Evolutionary conservation across 495 filamentous ascomycete genomes (phyloP), one percentile per base, ranked within the genome.

Genomic region (Peziza echinospora): DNA sequence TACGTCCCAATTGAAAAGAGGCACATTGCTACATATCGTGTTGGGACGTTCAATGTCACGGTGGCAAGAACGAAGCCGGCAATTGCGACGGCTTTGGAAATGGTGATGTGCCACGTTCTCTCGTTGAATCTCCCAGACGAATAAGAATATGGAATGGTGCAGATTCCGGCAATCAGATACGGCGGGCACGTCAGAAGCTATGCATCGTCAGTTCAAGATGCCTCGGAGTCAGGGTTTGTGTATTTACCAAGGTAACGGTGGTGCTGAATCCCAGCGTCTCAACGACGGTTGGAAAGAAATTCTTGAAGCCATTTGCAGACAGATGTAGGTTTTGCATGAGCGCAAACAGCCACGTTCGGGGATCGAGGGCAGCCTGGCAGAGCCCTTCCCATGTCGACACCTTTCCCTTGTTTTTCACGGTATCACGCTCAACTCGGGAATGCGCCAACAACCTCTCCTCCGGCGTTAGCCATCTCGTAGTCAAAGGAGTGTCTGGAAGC

Each of bases 81-180:
- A 19, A 61, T 46, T 5, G 62, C 66, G 24, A 62, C 47, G 17
- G 49, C 49, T 48, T 59, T 53, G 37, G 30, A 40, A 13, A 46
- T 17, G 9, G 47, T 56, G 34, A 69, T 66, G 49, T 66, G 60
- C 56, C 58, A 63, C 2, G 61, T 65, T 2, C 64, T 53, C 53
- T 68, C 65, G 43, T 65, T 64, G 46, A 51, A 58, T 26, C 50
- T 51, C 2, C 59, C 65, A 17, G 58, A 62, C 17, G 46, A 53
- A 44, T 50, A 56, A 25, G 52, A 53, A 41, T 57, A 56, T 23
- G 48, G 39, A 30, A 62, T 57, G 8, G 49, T 50, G 16, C 65
- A 26, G 28, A 54, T 43, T 11, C 62, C 63, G 11, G 61, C 53
- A 16, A 66, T 45, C 6, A 65, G 41, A 44, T 63, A 65, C 28